Base-by-base conservation (phyloP, 2,329 filamentous ascomycete species). In the Fusarium avenaceum region DNA sequence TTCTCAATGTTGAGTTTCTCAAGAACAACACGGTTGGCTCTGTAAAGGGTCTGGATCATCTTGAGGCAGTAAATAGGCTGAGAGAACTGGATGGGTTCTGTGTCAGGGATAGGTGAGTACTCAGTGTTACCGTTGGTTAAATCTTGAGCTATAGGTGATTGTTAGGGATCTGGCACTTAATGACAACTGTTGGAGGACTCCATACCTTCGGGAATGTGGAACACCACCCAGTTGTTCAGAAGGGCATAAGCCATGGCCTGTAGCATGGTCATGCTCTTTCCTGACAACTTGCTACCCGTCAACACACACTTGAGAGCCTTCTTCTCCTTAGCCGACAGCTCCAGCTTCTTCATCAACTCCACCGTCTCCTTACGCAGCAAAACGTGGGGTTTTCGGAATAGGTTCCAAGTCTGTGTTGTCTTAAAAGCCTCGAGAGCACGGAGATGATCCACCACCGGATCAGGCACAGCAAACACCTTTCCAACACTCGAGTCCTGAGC, bases 381-480 rank as follows among this genome's bases (percentile, higher is more conserved):
- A 54, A 91, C 87, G 57, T 92, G 92, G 26, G 96, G 96, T 70
- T 89, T 86, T 72, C 92, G 84, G 80, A 98, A 99, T 74, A 97
- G 82, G 61, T 86, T 87, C 94, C 96, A 99, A 68, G 87, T 89
- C 84, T 98, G 96, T 24, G 89, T 92, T 22, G 89, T 85, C 86
- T 97, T 97, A 85, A 99, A 99, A 5, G 93, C 94, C 76, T 97
- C 92, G 54, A 92, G 85, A n/a, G 89, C 87, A 73, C 94, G 87
- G 81, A 99, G 83, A 77, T 90, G 88, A 81, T 97, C 94, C 50
- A 97, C 86, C 50, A 93, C 82, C 2, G 82, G 80, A 42, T 89
- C 87, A 9, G 91, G 89, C 28, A 98, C 80, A 3, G 87, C 87
- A 52, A 93, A 81, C 30, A 98, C 86, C 63, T 86, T 86, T 35